Conservation (phyloP, 2,329 filamentous ascomycete species). For the Sclerotinia nivalis region DNA sequence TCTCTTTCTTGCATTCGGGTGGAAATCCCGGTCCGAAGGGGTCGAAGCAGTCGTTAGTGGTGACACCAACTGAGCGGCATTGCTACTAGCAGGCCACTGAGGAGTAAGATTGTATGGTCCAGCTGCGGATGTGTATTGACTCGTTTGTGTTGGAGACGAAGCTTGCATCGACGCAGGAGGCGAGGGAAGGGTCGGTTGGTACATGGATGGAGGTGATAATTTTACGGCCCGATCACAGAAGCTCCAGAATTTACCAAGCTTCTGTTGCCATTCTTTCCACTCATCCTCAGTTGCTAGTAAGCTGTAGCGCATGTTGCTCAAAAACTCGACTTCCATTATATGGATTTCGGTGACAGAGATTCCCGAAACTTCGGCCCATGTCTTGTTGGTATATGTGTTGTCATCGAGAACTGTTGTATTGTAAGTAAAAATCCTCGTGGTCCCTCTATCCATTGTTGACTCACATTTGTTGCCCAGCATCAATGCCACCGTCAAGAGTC, state of each 20-base stretch:
- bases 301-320: conserved; percentile 97
- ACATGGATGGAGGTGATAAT: conserved; percentile 39
- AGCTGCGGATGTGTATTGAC: conserved; percentile 43
- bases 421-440: conserved; percentile 32
- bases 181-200: conserved; percentile 50
- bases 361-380: conserved; percentile 95
- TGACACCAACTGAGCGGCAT: conserved; percentile 41
- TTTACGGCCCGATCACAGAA: conserved; percentile 50
- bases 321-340: conserved; percentile 99
- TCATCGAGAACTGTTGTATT: conserved; percentile 75
- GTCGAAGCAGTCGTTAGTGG: conserved; percentile 37
- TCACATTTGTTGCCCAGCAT: conserved; percentile 98
- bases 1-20: conserved; percentile 52
- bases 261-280: conserved; percentile 85
- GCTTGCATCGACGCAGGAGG: conserved; percentile 52
- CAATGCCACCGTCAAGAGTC: conserved; percentile 86
- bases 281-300: conserved; percentile 81
- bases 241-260: conserved; percentile 77
- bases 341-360: conserved; percentile 95
- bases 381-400: conserved; percentile 99
- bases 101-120: conserved; percentile 36
- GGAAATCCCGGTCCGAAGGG: conserved; percentile 44
- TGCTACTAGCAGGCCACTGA: conserved; percentile 43
- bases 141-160: conserved; percentile 47
- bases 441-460: conserved; percentile 37